Conservation (phyloP, 352 stramenopile genomes). For the Globisporangium spiculum region DNA sequence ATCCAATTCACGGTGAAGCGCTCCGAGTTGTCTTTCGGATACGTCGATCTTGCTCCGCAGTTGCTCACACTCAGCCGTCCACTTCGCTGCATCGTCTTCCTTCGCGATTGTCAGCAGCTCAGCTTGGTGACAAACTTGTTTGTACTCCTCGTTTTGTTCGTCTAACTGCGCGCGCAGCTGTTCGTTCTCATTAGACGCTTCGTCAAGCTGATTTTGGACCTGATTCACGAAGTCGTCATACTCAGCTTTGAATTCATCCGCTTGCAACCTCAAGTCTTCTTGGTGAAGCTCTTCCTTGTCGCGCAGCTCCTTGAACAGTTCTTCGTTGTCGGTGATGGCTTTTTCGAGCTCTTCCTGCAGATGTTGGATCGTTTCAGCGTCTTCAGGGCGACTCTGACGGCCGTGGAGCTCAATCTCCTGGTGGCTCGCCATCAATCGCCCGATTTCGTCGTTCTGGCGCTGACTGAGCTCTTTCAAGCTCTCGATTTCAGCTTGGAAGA, state of each 20-base stretch:
- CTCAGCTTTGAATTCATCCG: slow-evolving; percentile 50
- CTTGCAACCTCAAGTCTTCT: slow-evolving; percentile 47
- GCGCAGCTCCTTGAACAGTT: slow-evolving; percentile 38
- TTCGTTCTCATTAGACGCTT: slow-evolving; percentile 49
- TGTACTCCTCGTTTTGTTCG: slow-evolving; percentile 40
- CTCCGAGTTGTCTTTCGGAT: slow-evolving; percentile 37
- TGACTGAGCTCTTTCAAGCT: slow-evolving; percentile 44
- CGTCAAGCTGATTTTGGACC: slow-evolving; percentile 47
- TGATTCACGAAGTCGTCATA: slow-evolving; percentile 56
- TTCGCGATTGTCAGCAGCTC: slow-evolving; percentile 26
- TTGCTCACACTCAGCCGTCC: slow-evolving; percentile 46
- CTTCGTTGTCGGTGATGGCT: slow-evolving; percentile 38
- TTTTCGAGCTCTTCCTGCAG: slow-evolving; percentile 35
- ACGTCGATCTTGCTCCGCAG: slow-evolving; percentile 36
- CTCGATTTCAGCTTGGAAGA: slow-evolving; percentile 44
- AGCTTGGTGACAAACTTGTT: slow-evolving; percentile 32
- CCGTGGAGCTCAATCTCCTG: slow-evolving; percentile 37
- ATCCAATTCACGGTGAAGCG: slow-evolving; percentile 52
- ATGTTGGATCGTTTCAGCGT: slow-evolving; percentile 38
- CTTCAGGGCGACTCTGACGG: slow-evolving; percentile 17
- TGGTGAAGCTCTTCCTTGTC: slow-evolving; percentile 44
- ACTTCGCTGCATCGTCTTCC: slow-evolving; percentile 47
- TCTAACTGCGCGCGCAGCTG: slow-evolving; percentile 52
- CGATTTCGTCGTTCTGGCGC: slow-evolving; percentile 56
- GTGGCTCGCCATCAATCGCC: slow-evolving; percentile 39